phyloP scores from a whole-genome alignment of 2,329 filamentous ascomycete genomes.

The Fusarium sp. region DNA sequence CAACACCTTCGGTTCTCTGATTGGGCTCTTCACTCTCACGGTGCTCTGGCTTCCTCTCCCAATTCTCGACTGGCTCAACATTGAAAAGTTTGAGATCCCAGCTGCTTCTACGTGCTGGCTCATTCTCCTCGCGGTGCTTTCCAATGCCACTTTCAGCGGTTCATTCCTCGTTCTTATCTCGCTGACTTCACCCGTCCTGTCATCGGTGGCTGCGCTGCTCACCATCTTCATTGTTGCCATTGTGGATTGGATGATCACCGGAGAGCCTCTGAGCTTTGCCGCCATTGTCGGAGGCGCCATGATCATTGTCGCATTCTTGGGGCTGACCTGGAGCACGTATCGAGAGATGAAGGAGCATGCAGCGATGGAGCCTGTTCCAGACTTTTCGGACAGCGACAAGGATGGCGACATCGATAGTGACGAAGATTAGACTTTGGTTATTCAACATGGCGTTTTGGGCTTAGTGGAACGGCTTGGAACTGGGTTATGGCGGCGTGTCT shows the following conservation, averaged over 20 bases:
- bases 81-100: slow-evolving; percentile 86
- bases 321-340: slow-evolving; percentile 92
- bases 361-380: slow-evolving; percentile 62
- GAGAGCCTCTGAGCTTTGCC: slow-evolving; percentile 76
- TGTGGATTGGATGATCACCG: slow-evolving; percentile 87
- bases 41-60: slow-evolving; percentile 95
- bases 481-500: not conserved
- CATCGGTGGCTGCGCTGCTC: slow-evolving; percentile 88
- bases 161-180: slow-evolving; percentile 93
- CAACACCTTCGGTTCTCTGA: slow-evolving; percentile 88
- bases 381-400: slow-evolving; percentile 59
- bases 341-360: slow-evolving; percentile 90
- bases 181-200: slow-evolving; percentile 90
- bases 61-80: slow-evolving; percentile 78
- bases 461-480: not conserved
- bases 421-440: slow-evolving; percentile 28
- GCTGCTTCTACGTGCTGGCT: slow-evolving; percentile 80
- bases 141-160: slow-evolving; percentile 93
- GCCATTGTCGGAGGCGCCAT: slow-evolving; percentile 84
- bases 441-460: slow-evolving; percentile 7
- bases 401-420: slow-evolving; percentile 53
- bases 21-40: slow-evolving; percentile 84
- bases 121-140: slow-evolving; percentile 79
- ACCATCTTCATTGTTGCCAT: slow-evolving; percentile 97
- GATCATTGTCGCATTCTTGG: slow-evolving; percentile 87